Evolutionary conservation across 345 rosid genomes (phyloP).

Genomic region (Theobroma cacao): DNA sequence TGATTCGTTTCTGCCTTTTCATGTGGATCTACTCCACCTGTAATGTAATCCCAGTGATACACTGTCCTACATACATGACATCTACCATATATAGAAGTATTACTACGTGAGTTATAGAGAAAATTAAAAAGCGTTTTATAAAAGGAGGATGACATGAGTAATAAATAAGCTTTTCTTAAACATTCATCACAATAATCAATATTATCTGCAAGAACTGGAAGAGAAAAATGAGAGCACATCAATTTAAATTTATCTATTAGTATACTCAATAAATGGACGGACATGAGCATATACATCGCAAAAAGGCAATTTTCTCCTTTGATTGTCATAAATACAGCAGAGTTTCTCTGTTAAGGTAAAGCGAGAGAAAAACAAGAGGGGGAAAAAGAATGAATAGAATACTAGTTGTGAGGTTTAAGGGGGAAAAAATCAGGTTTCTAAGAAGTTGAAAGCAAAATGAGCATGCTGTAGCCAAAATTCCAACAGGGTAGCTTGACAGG

Average conservation of each 20-base stretch:
- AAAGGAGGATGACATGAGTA: background rate
- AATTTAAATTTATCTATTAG: too few relatives aligned
- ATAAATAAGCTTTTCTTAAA: background rate
- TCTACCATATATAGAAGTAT: background rate
- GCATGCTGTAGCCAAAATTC: slow-evolving; percentile 37
- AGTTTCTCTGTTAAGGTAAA: background rate
- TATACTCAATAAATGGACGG: too few relatives aligned
- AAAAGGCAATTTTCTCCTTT: slow-evolving; percentile 15
- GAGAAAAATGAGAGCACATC: background rate
- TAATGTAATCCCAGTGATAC: background rate
- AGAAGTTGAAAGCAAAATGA: slow-evolving; percentile 2
- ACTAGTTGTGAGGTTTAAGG: background rate
- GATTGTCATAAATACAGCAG: slow-evolving; percentile 22
- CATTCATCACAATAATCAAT: background rate
- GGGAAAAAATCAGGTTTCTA: background rate
- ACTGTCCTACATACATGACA: background rate
- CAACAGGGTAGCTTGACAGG: slow-evolving; percentile 22
- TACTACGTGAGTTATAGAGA: background rate
- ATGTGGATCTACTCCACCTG: background rate
- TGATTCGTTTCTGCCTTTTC: background rate
- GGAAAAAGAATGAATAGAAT: slow-evolving; percentile 56
- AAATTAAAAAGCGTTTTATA: background rate
- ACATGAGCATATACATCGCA: background rate
- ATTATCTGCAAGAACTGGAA: background rate
- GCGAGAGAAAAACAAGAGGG: background rate